Evolutionary conservation across 1,139 yeast genomes (phyloP), one percentile per base, ranked within the genome.

Genomic region (Hyphopichia fennica): DNA sequence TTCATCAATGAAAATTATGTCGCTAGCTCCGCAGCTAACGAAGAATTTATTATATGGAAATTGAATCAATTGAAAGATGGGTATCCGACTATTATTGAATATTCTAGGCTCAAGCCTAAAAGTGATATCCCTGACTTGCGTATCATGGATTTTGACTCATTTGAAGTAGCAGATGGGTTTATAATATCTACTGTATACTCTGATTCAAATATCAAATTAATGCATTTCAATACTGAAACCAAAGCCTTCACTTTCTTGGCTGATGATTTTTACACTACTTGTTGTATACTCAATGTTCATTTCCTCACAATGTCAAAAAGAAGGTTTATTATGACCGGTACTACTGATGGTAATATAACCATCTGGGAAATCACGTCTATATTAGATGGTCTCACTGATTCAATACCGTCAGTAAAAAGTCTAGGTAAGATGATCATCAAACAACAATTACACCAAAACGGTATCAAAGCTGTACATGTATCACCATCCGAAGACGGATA

Each of bases 1-100:
- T 87, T 91, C 63, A 66, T 88, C 20, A 70, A 65, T 51, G 63
- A 74, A 10, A 65, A 72, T 1, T 64, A 45, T 30, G 58, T 72
- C 7, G 81, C 74, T 29, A 67, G 90, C 48, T 82, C 93, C 1
- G 93, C 96, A 10, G 98, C 96, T 0, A 80, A 95, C 55, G 99
- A 93, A 60, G 99, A 93, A 63, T 76, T 93, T 39, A 77, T 78
- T 46, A 66, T 89, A 8, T 93, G 99, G 99, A 77, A 77, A 46
- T 54, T 87, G 2, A 61, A 63, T 20, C 52, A 62, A 8, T 61
- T 57, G 3, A 37, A 58, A 23, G 50, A 59, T 2, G 54, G 53
- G 1, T 58, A 58, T 18, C 81, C 85, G 1, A 65, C 74, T 29
- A 69, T 84, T 33, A 56, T 54, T 0, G 69, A 79, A 32, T 62